Evolutionary conservation across 345 rosid species (phyloP), one percentile per base, ranked within the genome.

Genomic region (Cardamine resedifolia): DNA sequence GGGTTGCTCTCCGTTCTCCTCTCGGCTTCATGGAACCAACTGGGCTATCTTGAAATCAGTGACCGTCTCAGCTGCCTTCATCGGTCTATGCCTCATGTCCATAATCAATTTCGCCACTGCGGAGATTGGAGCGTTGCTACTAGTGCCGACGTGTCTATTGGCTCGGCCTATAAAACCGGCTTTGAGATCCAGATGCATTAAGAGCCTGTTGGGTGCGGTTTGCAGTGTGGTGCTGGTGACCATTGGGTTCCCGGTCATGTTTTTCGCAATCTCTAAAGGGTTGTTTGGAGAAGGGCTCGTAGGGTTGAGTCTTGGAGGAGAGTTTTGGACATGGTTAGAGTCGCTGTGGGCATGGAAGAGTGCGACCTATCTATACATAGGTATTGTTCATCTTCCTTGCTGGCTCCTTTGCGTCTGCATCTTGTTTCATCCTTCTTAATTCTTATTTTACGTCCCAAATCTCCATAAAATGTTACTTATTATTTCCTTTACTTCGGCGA

Each of bases 331-430:
- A 33, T 91, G 98, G 96, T 67, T 88, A 51, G 96, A 90, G 70
- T 86, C 92, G 44, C 84, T 95, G 10, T 90, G 94, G 96, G 86
- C 81, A 21, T 95, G 99, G 98, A 88, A 86, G 81, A 91, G 96
- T 76, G 96, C 99, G 5, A 95, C 98, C 8, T 95, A 90, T 85
- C 82, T 95, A 56, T 95, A 83, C 70, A 83, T 91, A 57, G 87
- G 96, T 79, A 83, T 88, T 87, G 84, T 88, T 33, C 92, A 90
- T 72, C 85, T 95, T 23, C 99, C 99, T 15, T 87, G 90, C 78
- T 85, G 86, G 84, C 80, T 83, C 23, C 80, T 83, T 51, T 80
- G 82, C 66, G 31, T 84, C 57, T 85, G 77, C 68, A 79, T 95
- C 73, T 73, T 90, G 77, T 78, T 86, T 66, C 88, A 81, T 71